Percentiles rank a stretch among this genome's conserved stretches.
Conservation (phyloP, 208 protist genomes). For the Trypanosoma cruzi region DNA sequence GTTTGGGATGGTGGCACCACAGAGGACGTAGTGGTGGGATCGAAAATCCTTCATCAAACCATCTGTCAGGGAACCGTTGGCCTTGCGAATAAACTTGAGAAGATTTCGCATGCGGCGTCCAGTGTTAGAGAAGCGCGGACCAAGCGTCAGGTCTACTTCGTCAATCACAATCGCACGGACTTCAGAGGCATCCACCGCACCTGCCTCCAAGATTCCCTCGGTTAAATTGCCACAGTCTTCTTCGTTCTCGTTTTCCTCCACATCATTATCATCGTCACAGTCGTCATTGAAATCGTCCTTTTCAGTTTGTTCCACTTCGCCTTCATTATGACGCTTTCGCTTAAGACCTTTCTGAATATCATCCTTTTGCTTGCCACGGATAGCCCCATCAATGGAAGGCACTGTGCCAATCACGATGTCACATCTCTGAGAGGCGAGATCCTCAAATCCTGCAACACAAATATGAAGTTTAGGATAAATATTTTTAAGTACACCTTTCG, state of each 20-base stretch:
- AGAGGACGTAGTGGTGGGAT: conserved; percentile 90
- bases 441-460: conserved; percentile 72
- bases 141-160: conserved; percentile 89
- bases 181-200: conserved; percentile 47
- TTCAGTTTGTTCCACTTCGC: conserved; percentile 19
- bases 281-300: conserved; percentile 25
- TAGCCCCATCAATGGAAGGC: conserved; percentile 61
- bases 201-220: conserved; percentile 10
- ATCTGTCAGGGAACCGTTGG: conserved; percentile 77
- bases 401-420: conserved; percentile 86
- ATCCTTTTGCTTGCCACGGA: conserved; percentile 51
- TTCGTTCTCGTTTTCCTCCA: conserved; percentile 22
- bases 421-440: conserved; percentile 33
- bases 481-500: conserved; percentile 61
- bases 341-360: conserved; percentile 23
- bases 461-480: conserved; percentile 76
- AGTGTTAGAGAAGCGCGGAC: conserved; percentile 82
- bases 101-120: conserved; percentile 90
- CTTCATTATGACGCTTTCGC: conserved; percentile 37
- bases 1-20: conserved; percentile 90
- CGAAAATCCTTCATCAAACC: conserved; percentile 79
- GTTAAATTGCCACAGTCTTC: conserved; percentile 24
- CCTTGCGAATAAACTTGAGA: conserved; percentile 68
- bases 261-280: conserved; percentile 25
- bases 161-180: conserved; percentile 87